Evolutionary conservation across 2,329 filamentous ascomycete species (phyloP).

Genomic region (Colletotrichum filicis): DNA sequence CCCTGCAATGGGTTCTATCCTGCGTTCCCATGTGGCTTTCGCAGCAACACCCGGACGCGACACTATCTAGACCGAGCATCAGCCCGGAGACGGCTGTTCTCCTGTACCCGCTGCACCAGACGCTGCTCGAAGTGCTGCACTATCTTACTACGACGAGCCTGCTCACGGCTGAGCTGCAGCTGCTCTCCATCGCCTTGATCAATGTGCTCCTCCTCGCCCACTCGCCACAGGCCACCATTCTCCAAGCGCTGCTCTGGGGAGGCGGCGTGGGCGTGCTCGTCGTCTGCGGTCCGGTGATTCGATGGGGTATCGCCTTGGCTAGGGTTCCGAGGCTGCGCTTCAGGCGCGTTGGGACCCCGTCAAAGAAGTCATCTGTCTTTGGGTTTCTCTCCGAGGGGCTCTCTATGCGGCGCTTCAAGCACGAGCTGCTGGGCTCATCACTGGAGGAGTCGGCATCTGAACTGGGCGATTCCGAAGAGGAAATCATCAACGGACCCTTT

Average conservation of each 20-base stretch:
- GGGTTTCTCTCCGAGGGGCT: slow-evolving; percentile 54
- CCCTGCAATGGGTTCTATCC: slow-evolving; percentile 83
- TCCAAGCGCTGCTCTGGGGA: slow-evolving; percentile 87
- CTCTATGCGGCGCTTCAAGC: slow-evolving; percentile 59
- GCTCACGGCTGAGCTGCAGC: slow-evolving; percentile 85
- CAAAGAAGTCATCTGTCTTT: slow-evolving; percentile 48
- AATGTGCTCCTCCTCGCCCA: slow-evolving; percentile 81
- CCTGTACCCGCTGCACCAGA: slow-evolving; percentile 86
- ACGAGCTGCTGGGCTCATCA: slow-evolving; percentile 46
- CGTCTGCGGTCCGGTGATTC: slow-evolving; percentile 77
- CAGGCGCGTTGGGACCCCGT: slow-evolving; percentile 60
- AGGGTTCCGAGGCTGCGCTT: slow-evolving; percentile 94
- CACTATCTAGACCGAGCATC: slow-evolving; percentile 42
- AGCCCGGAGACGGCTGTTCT: slow-evolving; percentile 69
- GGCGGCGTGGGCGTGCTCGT: slow-evolving; percentile 83
- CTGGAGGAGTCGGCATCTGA: slow-evolving; percentile 47
- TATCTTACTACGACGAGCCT: slow-evolving; percentile 91
- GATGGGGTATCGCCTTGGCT: slow-evolving; percentile 86
- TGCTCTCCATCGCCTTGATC: slow-evolving; percentile 85
- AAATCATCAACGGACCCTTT: slow-evolving; percentile 14
- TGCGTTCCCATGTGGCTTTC: slow-evolving; percentile 68
- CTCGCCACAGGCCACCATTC: slow-evolving; percentile 85
- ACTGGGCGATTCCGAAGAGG: slow-evolving; percentile 43
- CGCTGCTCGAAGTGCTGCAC: slow-evolving; percentile 77
- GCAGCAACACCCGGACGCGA: not conserved